Percentiles rank a stretch among this genome's conserved stretches.
Evolutionary conservation across 2,329 filamentous ascomycete species (phyloP).

Genomic region (Stagonosporopsis chrysanthemi): DNA sequence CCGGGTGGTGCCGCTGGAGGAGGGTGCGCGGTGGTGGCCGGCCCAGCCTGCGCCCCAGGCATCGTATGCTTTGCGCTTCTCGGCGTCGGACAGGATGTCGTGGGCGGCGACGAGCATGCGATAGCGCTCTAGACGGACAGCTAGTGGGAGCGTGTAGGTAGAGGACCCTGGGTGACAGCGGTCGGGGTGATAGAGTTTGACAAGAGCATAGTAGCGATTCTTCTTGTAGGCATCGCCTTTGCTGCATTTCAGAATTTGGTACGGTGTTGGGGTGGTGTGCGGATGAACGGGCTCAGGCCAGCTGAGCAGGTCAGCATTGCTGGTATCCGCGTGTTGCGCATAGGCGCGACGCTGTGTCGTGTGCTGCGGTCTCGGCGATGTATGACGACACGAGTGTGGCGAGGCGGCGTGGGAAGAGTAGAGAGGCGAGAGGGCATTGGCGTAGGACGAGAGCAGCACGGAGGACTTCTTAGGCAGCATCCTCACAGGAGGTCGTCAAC

Average conservation of each 20-base stretch:
- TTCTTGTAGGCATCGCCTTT: conserved; percentile 79
- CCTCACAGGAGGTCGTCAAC: conserved; percentile 30
- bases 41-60: conserved; percentile 81
- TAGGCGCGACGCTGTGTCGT: conserved; percentile 32
- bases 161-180: conserved; percentile 52
- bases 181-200: conserved; percentile 96
- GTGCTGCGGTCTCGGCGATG: conserved; percentile 41
- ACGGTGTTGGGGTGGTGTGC: conserved; percentile 73
- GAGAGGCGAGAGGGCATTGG: conserved; percentile 26
- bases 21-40: conserved; percentile 35
- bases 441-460: conserved; percentile 29
- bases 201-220: conserved; percentile 83
- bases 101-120: conserved; percentile 87
- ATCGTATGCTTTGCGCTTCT: conserved; percentile 83
- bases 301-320: conserved; percentile 32
- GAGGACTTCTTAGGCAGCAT: conserved; percentile 49
- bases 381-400: conserved; percentile 52
- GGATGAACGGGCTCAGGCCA: conserved; percentile 49
- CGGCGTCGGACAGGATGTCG: conserved; percentile 81
- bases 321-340: conserved; percentile 36
- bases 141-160: conserved; percentile 59
- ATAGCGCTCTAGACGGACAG: conserved; percentile 83
- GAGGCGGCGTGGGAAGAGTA: conserved; percentile 25
- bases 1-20: conserved; percentile 20
- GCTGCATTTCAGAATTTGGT: conserved; percentile 79